Base-by-base conservation (phyloP, 2,329 filamentous ascomycete genomes). In the Pseudocercospora fuligena region DNA sequence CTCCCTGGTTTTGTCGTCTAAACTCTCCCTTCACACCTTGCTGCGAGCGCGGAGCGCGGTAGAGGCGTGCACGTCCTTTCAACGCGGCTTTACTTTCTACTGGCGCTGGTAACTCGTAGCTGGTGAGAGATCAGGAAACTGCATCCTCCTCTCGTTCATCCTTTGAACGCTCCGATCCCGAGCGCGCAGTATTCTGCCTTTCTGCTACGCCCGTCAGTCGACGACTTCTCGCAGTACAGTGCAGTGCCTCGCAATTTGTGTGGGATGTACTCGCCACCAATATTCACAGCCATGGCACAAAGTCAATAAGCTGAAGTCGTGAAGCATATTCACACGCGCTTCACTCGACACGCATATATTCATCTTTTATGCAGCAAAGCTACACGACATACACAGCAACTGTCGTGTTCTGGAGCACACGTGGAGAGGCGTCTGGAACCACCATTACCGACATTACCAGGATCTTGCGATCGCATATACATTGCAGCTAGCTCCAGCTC, bases 361-460 rank as follows among this genome's bases (percentile, higher is more conserved):
- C 31, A 46, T 31, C 63, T 63, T 60, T 25, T 43, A 61, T 66
- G 60, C 53, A 23, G 43, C 60, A 61, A 2, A 31, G 58, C 58
- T 49, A 47, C 27, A 51, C 19, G 27, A 49, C 36, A 33, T 33
- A 16, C 40, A 23, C 60, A 36, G 25, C 36, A 53, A n/a, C 69
- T 69, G 69, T 61, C 62, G 67, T 66, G 63, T 51, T 31, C 61
- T 27, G 62, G 46, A 56, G 67, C 65, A 67, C 67, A 65, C 67
- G 67, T 66, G 59, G 51, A 61, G 31, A 60, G 57, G 49, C 58
- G 58, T 66, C 43, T 56, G 58, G 51, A 40, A 46, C 27, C 40
- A 61, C 53, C 19, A 56, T 53, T 12, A 59, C 58, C 47, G 49
- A 63, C 58, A 58, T 62, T 51, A 56, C 53, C 63, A 40, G 61